Conservation (phyloP, 768 basidiomycete genomes). For the Psilocybe azurescens region DNA sequence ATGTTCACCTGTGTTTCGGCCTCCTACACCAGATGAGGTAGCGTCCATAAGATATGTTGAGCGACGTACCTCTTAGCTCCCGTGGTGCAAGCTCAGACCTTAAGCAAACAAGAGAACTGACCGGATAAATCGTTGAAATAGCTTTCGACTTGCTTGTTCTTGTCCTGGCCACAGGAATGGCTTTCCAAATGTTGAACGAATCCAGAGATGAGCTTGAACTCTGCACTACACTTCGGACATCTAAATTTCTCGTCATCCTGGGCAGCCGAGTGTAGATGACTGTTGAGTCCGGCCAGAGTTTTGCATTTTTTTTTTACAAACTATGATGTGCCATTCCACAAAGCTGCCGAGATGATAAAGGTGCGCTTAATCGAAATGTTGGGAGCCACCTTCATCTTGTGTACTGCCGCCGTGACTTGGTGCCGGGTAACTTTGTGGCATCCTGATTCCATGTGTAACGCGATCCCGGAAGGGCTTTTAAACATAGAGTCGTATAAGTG, state of each 20-base stretch:
- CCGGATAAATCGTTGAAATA: conserved; percentile 13
- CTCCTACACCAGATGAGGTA: conserved; percentile 16
- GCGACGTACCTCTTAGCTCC: conserved; percentile 7
- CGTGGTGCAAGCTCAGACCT: not conserved
- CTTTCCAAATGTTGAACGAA: conserved; percentile 19
- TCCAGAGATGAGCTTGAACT: conserved; percentile 43
- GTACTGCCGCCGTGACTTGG: too few species aligned
- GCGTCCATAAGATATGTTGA: not conserved
- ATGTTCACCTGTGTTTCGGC: conserved; percentile 15
- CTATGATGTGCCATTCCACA: conserved; percentile 45
- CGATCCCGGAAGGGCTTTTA: conserved; percentile 26
- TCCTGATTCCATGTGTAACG: too few species aligned
- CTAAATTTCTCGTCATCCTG: conserved; percentile 31
- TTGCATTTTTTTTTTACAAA: conserved; percentile 40
- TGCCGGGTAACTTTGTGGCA: too few species aligned
- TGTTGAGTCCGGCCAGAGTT: conserved; percentile 36
- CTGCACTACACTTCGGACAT: conserved; percentile 45
- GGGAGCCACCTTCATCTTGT: conserved; percentile 25
- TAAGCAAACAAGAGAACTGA: not conserved
- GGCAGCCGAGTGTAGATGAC: conserved; percentile 38
- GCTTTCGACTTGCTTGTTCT: conserved; percentile 33
- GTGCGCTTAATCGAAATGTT: conserved; percentile 32
- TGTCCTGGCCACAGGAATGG: conserved; percentile 40
- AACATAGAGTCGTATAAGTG: conserved; percentile 38
- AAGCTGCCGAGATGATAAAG: conserved; percentile 36